Evolutionary conservation across 371 early-diverging fungal genomes (phyloP).

Genomic region (Apophysomyces elegans): DNA sequence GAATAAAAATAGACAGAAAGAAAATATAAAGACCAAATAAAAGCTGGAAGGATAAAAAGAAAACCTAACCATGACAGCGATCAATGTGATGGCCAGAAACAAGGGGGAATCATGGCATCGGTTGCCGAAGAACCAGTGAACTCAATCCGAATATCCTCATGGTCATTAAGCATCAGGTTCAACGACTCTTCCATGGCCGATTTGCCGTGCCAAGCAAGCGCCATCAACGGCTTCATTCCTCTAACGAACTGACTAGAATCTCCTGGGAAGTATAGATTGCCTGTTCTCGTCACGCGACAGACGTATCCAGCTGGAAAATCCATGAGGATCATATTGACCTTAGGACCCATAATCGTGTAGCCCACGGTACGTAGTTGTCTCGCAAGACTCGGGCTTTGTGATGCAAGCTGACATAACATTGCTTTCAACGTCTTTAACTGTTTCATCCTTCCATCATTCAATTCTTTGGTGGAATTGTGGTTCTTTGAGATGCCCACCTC

Average conservation of each 20-base stretch:
- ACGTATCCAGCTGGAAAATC: background rate
- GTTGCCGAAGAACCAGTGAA: background rate
- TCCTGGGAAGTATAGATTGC: background rate
- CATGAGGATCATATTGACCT: background rate
- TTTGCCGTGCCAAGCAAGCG: constrained; percentile 1
- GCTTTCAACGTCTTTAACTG: background rate
- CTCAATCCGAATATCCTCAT: background rate
- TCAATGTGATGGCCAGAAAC: background rate
- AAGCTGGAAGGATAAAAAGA: too few species aligned
- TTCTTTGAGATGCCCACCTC: background rate
- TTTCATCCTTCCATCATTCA: background rate
- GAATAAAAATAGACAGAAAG: too few species aligned
- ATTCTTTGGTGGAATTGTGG: constrained; percentile 1
- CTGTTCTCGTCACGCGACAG: constrained; percentile 5
- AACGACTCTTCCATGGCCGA: constrained; percentile 7
- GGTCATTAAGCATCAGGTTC: constrained; percentile 1
- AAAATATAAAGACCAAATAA: too few species aligned
- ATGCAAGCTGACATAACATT: background rate
- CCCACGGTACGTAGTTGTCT: background rate
- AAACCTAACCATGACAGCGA: background rate
- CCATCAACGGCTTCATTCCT: constrained; percentile 4
- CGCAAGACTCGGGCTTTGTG: background rate
- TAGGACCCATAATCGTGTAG: background rate
- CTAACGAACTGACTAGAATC: constrained; percentile 2
- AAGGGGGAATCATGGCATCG: background rate